Base-by-base conservation (phyloP, 1,284 basidiomycete species). In the Tetrapyrgos nigripes region DNA sequence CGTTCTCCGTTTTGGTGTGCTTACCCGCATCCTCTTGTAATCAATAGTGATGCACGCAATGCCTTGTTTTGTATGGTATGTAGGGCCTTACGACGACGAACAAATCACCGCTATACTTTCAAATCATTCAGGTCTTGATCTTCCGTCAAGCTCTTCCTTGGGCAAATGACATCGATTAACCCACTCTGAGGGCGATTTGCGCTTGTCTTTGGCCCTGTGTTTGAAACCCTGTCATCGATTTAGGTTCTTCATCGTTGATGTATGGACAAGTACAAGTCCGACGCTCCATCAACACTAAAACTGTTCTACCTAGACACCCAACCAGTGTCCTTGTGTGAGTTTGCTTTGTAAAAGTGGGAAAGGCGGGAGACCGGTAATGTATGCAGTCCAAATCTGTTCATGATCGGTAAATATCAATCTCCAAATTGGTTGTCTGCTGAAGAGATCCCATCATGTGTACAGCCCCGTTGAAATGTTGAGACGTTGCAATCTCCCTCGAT, bases 401-500 rank as follows among this genome's bases (percentile, higher is more conserved):
- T 40, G 37, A 40, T 40, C 37, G 37, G 19, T 40, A 40, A 40
- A 33, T n/a, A 40, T 40, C 37, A 40, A 40, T 40, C 37, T 40
- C 19, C 17, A 5, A 9, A 40, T n/a, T n/a, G 8, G 37, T 8
- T 40, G 37, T 40, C 37, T n/a, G 17, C 33, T 17, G 40, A 50
- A 19, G 48, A 17, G 57, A 64, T 56, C 47, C 63, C 53, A 67
- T 64, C 66, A 64, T 64, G 26, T 54, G 66, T 69, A 73, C 69
- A 70, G 71, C 71, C 71, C 71, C 60, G 70, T 66, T 65, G 58
- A 64, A 73, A 44, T 23, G 27, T 21, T 35, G 21, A 10, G 23
- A 37, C 51, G 17, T 72, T 69, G 59, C 62, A 63, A 68, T 55
- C 55, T 68, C 71, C 76, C 66, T 78, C 71, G 66, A 73, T 47